These are phyloP conservation scores for Linderniella brevidens DNA, from an alignment of 257 asterid species.

Conservation along the genomic window DNA sequence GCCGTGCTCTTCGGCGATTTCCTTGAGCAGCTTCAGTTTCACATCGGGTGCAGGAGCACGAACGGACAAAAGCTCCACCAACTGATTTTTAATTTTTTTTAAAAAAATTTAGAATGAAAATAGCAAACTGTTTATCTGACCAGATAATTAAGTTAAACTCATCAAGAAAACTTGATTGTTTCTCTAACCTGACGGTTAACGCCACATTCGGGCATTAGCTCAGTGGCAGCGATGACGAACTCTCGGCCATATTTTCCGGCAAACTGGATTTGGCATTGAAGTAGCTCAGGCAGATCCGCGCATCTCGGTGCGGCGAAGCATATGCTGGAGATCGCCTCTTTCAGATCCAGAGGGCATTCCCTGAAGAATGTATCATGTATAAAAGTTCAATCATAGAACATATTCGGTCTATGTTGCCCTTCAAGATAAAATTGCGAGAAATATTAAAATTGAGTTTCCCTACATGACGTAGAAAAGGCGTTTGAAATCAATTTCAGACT, in stretches of 20 bases:
- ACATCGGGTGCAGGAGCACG: constrained; percentile 90
- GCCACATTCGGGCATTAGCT: constrained; percentile 93
- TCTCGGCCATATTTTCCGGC: constrained; percentile 87
- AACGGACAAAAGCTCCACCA: constrained; percentile 71
- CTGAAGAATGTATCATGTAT: constrained; percentile 21
- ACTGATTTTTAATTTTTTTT: constrained; percentile 18
- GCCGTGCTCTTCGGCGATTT: constrained; percentile 81
- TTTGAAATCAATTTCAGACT: too few relatives aligned
- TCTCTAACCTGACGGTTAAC: constrained; percentile 82
- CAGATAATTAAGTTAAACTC: too few relatives aligned
- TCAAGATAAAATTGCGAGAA: too few relatives aligned
- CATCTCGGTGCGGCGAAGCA: constrained; percentile 99
- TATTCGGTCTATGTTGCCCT: too few relatives aligned
- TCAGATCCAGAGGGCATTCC: constrained; percentile 95
- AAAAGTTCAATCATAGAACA: too few relatives aligned
- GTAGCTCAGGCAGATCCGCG: constrained; percentile 80
- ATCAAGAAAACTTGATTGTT: too few relatives aligned
- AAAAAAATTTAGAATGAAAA: constrained; percentile 8
- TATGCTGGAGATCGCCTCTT: constrained; percentile 90
- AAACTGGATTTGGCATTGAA: constrained; percentile 59
- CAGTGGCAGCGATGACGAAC: constrained; percentile 73
- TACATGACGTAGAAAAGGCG: too few relatives aligned
- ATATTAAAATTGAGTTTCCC: too few relatives aligned
- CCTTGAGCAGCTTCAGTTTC: constrained; percentile 74
- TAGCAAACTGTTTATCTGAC: too few relatives aligned